Percentiles rank a stretch among this genome's conserved stretches.
phyloP scores from a whole-genome alignment of 2,329 filamentous ascomycete species.

The Coniochaeta sp. region DNA sequence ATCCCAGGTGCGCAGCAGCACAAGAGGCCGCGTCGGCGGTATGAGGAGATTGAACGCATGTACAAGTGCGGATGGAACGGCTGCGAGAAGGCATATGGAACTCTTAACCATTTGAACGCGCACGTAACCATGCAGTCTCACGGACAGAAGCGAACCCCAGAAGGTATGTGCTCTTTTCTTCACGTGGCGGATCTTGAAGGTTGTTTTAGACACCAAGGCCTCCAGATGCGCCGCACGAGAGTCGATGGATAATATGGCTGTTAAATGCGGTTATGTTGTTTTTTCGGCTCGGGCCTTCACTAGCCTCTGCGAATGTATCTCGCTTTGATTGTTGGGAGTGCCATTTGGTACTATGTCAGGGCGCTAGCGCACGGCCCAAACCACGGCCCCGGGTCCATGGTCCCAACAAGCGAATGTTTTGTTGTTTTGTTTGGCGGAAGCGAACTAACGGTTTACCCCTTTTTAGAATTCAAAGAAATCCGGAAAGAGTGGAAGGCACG shows the following conservation, averaged over 20 bases:
- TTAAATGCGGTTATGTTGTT: neutral
- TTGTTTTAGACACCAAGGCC: neutral
- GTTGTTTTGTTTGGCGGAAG: neutral
- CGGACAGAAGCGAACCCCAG: slow-evolving; percentile 86
- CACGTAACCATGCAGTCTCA: slow-evolving; percentile 99
- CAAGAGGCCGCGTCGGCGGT: slow-evolving; percentile 86
- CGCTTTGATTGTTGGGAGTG: neutral
- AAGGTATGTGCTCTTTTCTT: slow-evolving; percentile 60
- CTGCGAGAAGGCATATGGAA: slow-evolving; percentile 97
- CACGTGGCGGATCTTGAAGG: slow-evolving; percentile 2
- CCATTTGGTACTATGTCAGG: neutral
- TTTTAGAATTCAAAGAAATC: slow-evolving; percentile 93
- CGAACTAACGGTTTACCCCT: neutral
- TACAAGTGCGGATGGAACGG: slow-evolving; percentile 99
- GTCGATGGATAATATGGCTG: neutral
- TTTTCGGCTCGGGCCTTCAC: neutral
- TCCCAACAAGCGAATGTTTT: neutral
- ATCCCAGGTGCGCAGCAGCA: slow-evolving; percentile 96
- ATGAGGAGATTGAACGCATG: slow-evolving; percentile 99
- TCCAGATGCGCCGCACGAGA: neutral
- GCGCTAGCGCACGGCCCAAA: neutral
- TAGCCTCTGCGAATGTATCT: neutral
- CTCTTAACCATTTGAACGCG: slow-evolving; percentile 92
- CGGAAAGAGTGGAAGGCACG: slow-evolving; percentile 98
- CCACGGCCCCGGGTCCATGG: neutral